Evolutionary conservation across 331 rosid genomes (phyloP), one percentile per base, ranked within the genome.

Genomic region (Quercus lobata): DNA sequence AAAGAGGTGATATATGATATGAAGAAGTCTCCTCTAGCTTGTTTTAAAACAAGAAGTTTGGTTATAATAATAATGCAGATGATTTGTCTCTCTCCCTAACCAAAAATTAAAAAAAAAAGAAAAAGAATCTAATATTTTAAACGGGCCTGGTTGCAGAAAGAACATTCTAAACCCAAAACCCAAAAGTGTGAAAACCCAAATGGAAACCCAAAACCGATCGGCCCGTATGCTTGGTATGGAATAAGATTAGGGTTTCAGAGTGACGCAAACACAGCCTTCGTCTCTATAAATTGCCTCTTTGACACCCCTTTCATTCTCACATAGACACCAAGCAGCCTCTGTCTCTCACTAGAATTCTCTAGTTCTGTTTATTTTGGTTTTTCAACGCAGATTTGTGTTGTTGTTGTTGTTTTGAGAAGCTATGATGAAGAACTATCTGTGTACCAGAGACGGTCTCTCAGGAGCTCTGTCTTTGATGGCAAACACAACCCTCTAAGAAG

Each of bases 401-500:
- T 57, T 21, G 63, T 6, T 57, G 27, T 21, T 57, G 29, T 21
- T 25, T 21, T 10, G 24, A 21, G 87, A 71, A 83, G 82, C 93
- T 29, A 63, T 87, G 98, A 94, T 70, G 97, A 94, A 88, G 7
- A 80, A 54, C 3, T 56, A 55, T 1, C 69, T 14, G 82, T 80
- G 96, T 83, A 81, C 95, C 83, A 72, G 85, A 92, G 95, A 18
- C 84, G 82, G 81, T 58, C 54, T 82, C 73, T 69, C 2, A 6
- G 18, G 58, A 69, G 81, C 74, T 74, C 74, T 78, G 91, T 79
- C 88, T 73, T n/a, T 94, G 98, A 92, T 77, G 95, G 97, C 88
- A 77, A 77, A 73, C 97, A 86, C 82, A 75, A 73, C 80, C 97
- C 97, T 94, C 98, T 94, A 94, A 92, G 98, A 94, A 94, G 98